Percentiles rank a stretch among this genome's conserved stretches.
Conservation (phyloP, 345 rosid species). For the Citrus medica region DNA sequence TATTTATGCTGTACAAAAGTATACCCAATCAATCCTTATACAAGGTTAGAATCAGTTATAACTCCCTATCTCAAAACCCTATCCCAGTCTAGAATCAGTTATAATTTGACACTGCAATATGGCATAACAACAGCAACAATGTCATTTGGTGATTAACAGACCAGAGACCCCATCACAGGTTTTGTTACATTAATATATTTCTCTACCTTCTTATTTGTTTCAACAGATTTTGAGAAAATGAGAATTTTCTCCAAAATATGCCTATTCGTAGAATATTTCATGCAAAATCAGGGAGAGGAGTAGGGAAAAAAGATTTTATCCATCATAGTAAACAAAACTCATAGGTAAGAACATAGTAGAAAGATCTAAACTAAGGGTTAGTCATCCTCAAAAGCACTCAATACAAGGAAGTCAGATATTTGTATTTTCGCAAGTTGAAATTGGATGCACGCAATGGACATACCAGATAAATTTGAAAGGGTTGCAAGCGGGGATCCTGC, state of each 20-base stretch:
- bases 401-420: neutral
- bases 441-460: slow-evolving; percentile 14
- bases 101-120: too few species aligned
- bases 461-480: slow-evolving; percentile 46
- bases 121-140: too few species aligned
- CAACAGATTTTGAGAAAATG: neutral
- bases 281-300: neutral
- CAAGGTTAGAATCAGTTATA: too few species aligned
- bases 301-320: neutral
- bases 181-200: neutral
- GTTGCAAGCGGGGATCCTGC: slow-evolving; percentile 94
- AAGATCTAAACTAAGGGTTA: neutral
- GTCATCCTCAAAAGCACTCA: neutral
- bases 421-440: neutral
- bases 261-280: neutral
- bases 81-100: too few species aligned
- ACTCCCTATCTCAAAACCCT: too few species aligned
- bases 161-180: neutral
- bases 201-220: neutral
- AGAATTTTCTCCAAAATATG: too few species aligned
- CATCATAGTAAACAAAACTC: neutral
- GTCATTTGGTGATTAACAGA: neutral
- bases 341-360: neutral
- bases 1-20: too few species aligned
- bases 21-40: too few species aligned